phyloP scores from a whole-genome alignment of 305 asterid species.

The Fraxinus xanthoxyloides region DNA sequence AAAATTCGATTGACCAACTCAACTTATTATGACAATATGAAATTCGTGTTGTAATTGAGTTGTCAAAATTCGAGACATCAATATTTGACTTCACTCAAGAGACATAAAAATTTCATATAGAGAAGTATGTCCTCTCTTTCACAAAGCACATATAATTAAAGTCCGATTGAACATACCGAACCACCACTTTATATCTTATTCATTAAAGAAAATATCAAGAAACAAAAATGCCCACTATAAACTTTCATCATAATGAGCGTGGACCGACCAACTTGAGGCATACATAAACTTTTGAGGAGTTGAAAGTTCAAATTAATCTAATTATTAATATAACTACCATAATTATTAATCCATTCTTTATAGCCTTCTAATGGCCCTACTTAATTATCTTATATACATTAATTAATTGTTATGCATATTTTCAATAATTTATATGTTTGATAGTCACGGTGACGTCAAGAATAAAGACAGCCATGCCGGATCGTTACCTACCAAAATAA shows the following conservation, averaged over 20 bases:
- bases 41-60: too few relatives aligned
- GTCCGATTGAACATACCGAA: background rate
- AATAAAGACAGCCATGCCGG: background rate
- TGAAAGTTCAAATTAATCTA: background rate
- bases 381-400: background rate
- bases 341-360: background rate
- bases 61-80: too few relatives aligned
- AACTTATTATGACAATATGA: too few relatives aligned
- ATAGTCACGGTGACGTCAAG: background rate
- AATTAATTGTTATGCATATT: background rate
- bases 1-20: background rate
- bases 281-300: background rate
- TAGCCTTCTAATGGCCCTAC: background rate
- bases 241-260: background rate
- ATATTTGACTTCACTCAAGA: background rate
- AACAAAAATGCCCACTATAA: background rate
- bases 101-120: too few relatives aligned
- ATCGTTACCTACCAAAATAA: constrained; percentile 1
- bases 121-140: background rate
- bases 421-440: background rate
- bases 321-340: background rate
- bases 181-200: background rate
- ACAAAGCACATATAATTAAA: background rate
- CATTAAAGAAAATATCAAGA: background rate
- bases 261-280: background rate